phyloP scores from a whole-genome alignment of 108 stramenopile species.

The Nitzschia sp. region DNA sequence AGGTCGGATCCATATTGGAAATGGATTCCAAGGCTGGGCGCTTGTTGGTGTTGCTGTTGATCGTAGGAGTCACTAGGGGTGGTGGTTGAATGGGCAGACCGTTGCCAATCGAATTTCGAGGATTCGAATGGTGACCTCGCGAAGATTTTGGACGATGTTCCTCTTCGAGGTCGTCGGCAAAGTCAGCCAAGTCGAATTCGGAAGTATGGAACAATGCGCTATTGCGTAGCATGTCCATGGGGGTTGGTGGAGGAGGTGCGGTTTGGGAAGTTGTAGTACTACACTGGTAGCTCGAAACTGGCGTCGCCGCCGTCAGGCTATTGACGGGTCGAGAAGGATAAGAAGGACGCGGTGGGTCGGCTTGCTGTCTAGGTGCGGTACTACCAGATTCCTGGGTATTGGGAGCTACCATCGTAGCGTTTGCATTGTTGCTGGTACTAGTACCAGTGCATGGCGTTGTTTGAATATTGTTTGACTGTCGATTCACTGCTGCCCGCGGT shows the following conservation, averaged over 20 bases:
- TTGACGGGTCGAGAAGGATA: background rate
- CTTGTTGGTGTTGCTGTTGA: background rate
- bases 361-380: background rate
- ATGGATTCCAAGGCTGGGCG: background rate
- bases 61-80: slow-evolving; percentile 16
- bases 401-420: background rate
- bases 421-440: background rate
- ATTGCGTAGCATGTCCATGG: slow-evolving; percentile 6
- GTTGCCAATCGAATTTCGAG: slow-evolving; percentile 11
- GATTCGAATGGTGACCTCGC: background rate
- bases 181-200: background rate
- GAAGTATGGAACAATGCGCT: background rate
- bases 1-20: no score
- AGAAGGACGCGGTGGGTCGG: background rate
- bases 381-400: background rate
- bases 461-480: background rate
- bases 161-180: background rate
- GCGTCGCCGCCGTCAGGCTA: no score
- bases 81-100: slow-evolving; percentile 8
- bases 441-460: background rate
- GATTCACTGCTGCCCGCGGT: background rate
- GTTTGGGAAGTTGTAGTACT: no score
- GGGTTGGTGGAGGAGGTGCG: slow-evolving; percentile 14
- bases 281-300: no score
- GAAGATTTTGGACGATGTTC: background rate